Evolutionary conservation across 2,329 filamentous ascomycete species (phyloP), one percentile per base, ranked within the genome.

Genomic region (Dactylonectria estremocensis): DNA sequence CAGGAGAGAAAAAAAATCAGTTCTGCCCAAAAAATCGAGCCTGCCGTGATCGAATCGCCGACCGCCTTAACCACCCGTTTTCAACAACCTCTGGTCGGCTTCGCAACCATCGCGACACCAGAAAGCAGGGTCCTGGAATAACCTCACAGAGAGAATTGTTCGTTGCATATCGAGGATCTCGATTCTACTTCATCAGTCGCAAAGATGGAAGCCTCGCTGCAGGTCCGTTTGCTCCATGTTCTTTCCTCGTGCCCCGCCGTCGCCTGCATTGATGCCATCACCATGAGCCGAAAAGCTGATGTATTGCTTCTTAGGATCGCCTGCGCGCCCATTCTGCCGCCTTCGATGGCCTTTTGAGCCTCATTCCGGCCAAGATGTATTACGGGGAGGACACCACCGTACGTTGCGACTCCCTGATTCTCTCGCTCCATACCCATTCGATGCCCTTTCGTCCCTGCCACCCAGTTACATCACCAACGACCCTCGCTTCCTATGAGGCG

Each of bases 301-400:
- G 43, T 45, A 55, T 55, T 60, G 52, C 57, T 33, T 53, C 52
- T 68, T 69, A 90, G 88, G 86, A 89, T 77, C 87, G 87, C 72
- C 81, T 90, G 74, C 86, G 86, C 79, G 84, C 84, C 70, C 85
- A 89, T 72, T 83, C 93, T 71, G 89, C 93, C 82, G 92, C 94
- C 72, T 97, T 97, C 77, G 92, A 97, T 82, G 94, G 94, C 52
- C 85, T 97, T 58, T 85, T 97, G 80, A 95, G 94, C 65, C 86
- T 97, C 70, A 97, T 97, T 66, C 94, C 95, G 46, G 94, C 94
- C 68, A 95, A 96, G 82, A 90, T 94, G 76, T 97, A 97, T 83
- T 97, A 97, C 76, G 93, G 92, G 63, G 91, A 95, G 80, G 94
- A 97, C 79, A 92, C 88, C 69, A 94, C 88, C 81, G 93, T 95